Conservation (phyloP, 169 alveolate genomes). For the Plasmodium gallinaceum region DNA sequence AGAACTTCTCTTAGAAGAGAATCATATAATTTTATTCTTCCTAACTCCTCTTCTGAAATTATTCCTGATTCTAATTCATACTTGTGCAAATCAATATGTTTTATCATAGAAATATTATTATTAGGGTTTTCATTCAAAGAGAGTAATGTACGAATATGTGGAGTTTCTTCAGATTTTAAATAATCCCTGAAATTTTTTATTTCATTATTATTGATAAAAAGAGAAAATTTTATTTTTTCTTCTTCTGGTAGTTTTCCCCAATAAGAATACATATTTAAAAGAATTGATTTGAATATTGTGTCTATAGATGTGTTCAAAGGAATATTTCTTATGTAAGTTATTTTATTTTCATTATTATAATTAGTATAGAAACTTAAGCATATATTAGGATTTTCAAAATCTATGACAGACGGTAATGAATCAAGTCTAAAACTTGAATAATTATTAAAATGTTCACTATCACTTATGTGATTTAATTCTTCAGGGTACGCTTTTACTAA, state of each 20-base stretch:
- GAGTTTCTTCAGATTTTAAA: slow-evolving; percentile 23
- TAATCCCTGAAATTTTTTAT: slow-evolving; percentile 28
- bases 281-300: slow-evolving; percentile 30
- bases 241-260: slow-evolving; percentile 63
- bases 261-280: slow-evolving; percentile 38
- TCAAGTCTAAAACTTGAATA: slow-evolving; percentile 36
- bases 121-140: slow-evolving; percentile 4
- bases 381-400: slow-evolving; percentile 37
- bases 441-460: slow-evolving; percentile 31
- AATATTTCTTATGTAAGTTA: slow-evolving; percentile 52
- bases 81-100: slow-evolving; percentile 38
- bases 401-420: slow-evolving; percentile 48
- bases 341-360: slow-evolving; percentile 59
- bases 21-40: slow-evolving; percentile 40
- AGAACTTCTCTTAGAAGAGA: slow-evolving; percentile 51
- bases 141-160: slow-evolving; percentile 55
- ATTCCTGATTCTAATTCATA: slow-evolving; percentile 24
- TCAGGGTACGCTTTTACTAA: slow-evolving; percentile 72
- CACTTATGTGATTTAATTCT: slow-evolving; percentile 16
- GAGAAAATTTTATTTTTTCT: slow-evolving; percentile 59
- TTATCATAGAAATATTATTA: not conserved
- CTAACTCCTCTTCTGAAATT: slow-evolving; percentile 26
- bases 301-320: slow-evolving; percentile 67
- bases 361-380: slow-evolving; percentile 52
- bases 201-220: slow-evolving; percentile 27